phyloP scores from a whole-genome alignment of 2,329 filamentous ascomycete genomes.

The Sclerotinia borealis region DNA sequence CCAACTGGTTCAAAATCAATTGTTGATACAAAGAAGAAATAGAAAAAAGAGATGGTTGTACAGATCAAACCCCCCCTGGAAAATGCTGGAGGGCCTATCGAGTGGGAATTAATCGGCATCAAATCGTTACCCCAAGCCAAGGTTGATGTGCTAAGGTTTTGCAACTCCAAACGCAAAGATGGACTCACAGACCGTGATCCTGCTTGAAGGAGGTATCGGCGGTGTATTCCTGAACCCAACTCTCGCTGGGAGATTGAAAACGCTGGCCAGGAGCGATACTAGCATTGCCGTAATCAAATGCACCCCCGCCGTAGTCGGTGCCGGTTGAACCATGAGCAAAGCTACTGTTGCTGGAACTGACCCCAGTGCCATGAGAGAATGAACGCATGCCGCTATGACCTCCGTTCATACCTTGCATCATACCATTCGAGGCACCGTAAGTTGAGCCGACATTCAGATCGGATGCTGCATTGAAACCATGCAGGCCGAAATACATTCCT shows the following conservation, averaged over 20 bases:
- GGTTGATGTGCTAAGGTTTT: neutral
- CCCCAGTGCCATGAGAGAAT: neutral
- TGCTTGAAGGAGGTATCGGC: neutral
- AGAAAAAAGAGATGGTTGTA: conserved; percentile 10
- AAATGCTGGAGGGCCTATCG: neutral
- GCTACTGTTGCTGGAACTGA: neutral
- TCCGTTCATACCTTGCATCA: neutral
- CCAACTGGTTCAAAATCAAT: conserved; percentile 14
- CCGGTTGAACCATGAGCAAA: neutral
- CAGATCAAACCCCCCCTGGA: neutral
- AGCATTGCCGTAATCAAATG: neutral
- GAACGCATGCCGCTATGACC: neutral
- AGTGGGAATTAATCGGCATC: neutral
- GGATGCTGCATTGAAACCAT: neutral
- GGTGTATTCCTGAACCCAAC: neutral
- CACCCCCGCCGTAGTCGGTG: neutral
- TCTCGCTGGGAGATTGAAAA: neutral
- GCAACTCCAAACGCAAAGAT: neutral
- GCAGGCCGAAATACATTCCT: neutral
- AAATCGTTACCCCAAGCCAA: neutral
- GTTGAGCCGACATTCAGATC: neutral
- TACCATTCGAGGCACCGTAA: neutral
- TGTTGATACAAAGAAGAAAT: conserved; percentile 17
- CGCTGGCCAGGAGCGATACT: neutral
- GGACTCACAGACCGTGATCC: neutral